Percentiles rank a stretch among this genome's conserved stretches.
Conservation (phyloP, 2,329 filamentous ascomycete species). For the Exophiala xenobiotica region DNA sequence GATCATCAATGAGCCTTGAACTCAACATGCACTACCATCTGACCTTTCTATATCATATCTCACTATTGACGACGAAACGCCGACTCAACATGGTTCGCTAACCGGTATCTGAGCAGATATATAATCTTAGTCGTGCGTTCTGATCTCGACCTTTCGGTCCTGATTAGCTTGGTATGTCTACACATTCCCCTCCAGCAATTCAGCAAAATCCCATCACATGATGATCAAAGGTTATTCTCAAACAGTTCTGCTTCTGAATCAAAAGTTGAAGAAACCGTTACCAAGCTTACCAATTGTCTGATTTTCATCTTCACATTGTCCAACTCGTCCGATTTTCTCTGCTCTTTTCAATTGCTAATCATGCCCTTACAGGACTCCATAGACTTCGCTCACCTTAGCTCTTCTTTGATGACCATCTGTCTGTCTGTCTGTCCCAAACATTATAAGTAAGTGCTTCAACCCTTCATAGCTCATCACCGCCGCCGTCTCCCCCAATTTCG, state of each 20-base stretch:
- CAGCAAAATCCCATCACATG: slow-evolving; percentile 32
- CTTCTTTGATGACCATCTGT: too few species aligned
- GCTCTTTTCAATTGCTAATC: neutral
- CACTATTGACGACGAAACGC: slow-evolving; percentile 8
- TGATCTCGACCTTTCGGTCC: neutral
- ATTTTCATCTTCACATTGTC: slow-evolving; percentile 2
- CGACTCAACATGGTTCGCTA: neutral
- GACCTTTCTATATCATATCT: slow-evolving; percentile 32
- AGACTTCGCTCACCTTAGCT: too few species aligned
- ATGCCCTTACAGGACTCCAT: neutral
- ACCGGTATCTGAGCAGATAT: neutral
- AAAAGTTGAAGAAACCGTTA: slow-evolving; percentile 55
- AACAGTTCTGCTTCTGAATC: slow-evolving; percentile 66
- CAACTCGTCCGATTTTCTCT: neutral
- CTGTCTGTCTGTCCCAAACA: neutral
- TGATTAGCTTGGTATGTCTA: neutral
- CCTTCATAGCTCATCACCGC: neutral
- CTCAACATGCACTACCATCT: slow-evolving; percentile 64
- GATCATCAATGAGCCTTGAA: slow-evolving; percentile 57
- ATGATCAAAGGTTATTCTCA: slow-evolving; percentile 50
- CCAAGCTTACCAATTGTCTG: slow-evolving; percentile 58
- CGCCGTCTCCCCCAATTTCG: neutral
- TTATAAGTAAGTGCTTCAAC: neutral
- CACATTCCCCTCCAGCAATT: neutral
- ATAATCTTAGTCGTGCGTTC: neutral